Percentiles rank a stretch among this genome's conserved stretches.
phyloP scores from a whole-genome alignment of 495 filamentous ascomycete species.

The Chlorociboria aeruginascens region DNA sequence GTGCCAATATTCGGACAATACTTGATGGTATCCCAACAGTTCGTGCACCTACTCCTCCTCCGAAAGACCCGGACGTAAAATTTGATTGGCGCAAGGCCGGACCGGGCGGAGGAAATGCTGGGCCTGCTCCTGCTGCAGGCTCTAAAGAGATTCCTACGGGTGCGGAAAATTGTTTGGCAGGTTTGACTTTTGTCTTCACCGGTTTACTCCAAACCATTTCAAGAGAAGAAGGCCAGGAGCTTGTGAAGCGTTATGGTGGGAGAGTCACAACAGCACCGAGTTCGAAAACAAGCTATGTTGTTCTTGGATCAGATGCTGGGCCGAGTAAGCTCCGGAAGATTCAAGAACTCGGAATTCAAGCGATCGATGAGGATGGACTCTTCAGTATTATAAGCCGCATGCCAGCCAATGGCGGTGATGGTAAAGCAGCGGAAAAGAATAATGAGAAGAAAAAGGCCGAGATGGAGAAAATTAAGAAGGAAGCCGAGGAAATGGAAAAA shows the following conservation, averaged over 20 bases:
- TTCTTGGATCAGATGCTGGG: constrained; percentile 82
- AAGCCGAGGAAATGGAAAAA: constrained; percentile 72
- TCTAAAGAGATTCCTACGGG: constrained; percentile 68
- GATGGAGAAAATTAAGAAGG: constrained; percentile 59
- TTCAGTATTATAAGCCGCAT: constrained; percentile 76
- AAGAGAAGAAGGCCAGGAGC: constrained; percentile 71
- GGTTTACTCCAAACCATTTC: constrained; percentile 68
- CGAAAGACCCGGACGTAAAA: constrained; percentile 49
- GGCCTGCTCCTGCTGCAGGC: constrained; percentile 47
- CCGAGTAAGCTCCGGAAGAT: constrained; percentile 93
- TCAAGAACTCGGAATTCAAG: constrained; percentile 60
- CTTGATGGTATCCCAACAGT: constrained; percentile 78
- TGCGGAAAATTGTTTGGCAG: constrained; percentile 80
- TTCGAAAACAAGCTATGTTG: constrained; percentile 85
- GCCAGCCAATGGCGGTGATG: constrained; percentile 74
- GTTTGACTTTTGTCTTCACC: constrained; percentile 96
- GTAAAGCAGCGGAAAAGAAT: constrained; percentile 74
- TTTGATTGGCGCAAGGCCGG: constrained; percentile 53
- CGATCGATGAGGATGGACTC: constrained; percentile 86
- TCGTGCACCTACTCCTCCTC: constrained; percentile 68
- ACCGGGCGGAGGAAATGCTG: constrained; percentile 41
- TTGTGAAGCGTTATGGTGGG: constrained; percentile 89
- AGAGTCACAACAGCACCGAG: constrained; percentile 81
- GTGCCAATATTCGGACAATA: constrained; percentile 61
- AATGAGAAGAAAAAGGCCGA: constrained; percentile 75